Percentiles rank a stretch among this genome's conserved stretches.
These are phyloP conservation scores for Chaetoscypha palmicola DNA, from an alignment of 2,329 filamentous ascomycete species.

Conservation along the genomic window DNA sequence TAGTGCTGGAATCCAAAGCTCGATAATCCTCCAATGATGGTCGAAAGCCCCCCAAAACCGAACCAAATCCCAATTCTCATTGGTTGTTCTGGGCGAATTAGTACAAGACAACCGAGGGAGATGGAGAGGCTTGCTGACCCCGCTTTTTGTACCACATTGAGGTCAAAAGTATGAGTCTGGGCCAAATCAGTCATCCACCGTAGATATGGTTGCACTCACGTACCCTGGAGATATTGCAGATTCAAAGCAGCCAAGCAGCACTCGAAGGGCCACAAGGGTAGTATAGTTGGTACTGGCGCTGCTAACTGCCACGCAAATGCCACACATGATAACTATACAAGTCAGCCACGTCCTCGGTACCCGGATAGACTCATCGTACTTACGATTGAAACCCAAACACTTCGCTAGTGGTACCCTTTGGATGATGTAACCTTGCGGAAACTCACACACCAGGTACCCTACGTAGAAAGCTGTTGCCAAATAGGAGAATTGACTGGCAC, in stretches of 20 bases:
- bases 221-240: slow-evolving; percentile 40
- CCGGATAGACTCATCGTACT: not conserved
- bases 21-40: slow-evolving; percentile 35
- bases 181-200: not conserved
- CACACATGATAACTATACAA: slow-evolving; percentile 17
- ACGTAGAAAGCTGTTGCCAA: slow-evolving; percentile 42
- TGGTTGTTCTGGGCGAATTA: slow-evolving; percentile 49
- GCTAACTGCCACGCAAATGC: slow-evolving; percentile 38
- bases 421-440: slow-evolving; percentile 39
- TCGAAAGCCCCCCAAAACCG: slow-evolving; percentile 42
- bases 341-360: not conserved
- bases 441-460: slow-evolving; percentile 33
- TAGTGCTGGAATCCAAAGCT: slow-evolving; percentile 6
- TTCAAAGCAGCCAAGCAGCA: slow-evolving; percentile 46
- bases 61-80: slow-evolving; percentile 53
- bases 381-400: slow-evolving; percentile 38
- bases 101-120: too few species aligned
- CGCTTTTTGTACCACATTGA: slow-evolving; percentile 46
- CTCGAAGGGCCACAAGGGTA: slow-evolving; percentile 40
- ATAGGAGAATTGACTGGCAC: slow-evolving; percentile 41
- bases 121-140: too few species aligned
- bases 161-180: slow-evolving; percentile 44
- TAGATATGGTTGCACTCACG: too few species aligned
- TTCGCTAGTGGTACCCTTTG: slow-evolving; percentile 46
- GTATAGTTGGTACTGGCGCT: slow-evolving; percentile 42